These are phyloP conservation scores for Globisporangium irregulare DNA, from an alignment of 352 stramenopile genomes.

Conservation along the genomic window DNA sequence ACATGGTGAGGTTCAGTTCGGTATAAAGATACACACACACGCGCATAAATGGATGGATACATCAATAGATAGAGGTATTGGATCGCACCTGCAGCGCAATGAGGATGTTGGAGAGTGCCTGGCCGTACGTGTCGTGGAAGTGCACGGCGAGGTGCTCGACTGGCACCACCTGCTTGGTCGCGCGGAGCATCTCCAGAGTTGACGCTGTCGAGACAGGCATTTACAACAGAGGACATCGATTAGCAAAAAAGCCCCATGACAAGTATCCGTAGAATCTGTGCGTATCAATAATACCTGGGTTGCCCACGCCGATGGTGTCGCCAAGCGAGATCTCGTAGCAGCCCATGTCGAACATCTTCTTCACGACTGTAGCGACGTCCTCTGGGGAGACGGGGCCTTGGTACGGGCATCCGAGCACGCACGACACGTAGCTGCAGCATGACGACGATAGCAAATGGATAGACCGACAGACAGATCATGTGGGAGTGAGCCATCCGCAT, in stretches of 20 bases:
- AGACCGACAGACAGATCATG: not conserved
- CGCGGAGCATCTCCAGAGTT: conserved; percentile 78
- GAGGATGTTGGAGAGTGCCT: conserved; percentile 95
- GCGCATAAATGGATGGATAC: not conserved
- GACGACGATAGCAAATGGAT: not conserved
- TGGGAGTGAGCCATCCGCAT: not conserved
- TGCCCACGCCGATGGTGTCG: conserved; percentile 93
- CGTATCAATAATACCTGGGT: conserved; percentile 49
- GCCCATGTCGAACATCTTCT: conserved; percentile 90
- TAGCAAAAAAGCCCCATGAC: not conserved
- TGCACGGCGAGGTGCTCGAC: conserved; percentile 91
- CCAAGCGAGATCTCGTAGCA: conserved; percentile 95
- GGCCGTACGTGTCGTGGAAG: conserved; percentile 98
- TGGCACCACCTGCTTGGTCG: conserved; percentile 74
- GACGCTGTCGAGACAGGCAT: conserved; percentile 41
- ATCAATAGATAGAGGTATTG: not conserved
- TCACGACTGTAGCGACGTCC: conserved; percentile 79
- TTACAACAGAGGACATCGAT: not conserved
- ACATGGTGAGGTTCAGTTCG: not conserved
- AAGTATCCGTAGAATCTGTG: not conserved
- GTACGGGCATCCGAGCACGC: conserved; percentile 96
- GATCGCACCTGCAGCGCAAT: conserved; percentile 71
- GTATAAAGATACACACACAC: not conserved
- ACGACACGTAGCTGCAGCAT: conserved; percentile 90
- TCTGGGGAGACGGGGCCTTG: conserved; percentile 86